phyloP scores from a whole-genome alignment of 148 eudicot genomes.

The Euryodendron excelsum region DNA sequence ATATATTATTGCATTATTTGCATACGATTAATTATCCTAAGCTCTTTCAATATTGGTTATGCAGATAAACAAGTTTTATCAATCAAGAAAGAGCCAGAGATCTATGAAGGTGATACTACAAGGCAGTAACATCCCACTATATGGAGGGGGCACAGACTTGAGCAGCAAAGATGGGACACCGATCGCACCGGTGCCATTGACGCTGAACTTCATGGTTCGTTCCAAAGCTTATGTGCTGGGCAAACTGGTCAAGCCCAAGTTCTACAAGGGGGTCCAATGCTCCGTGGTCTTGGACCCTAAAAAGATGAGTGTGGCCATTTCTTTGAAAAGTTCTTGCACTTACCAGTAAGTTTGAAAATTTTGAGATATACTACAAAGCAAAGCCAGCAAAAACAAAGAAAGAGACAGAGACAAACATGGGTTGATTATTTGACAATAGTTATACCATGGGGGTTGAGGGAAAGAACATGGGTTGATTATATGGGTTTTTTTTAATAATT shows the following conservation, averaged over 20 bases:
- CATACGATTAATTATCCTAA: neutral
- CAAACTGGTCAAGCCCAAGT: constrained; percentile 75
- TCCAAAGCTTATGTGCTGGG: constrained; percentile 82
- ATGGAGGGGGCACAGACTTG: constrained; percentile 61
- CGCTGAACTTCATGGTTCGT: constrained; percentile 51
- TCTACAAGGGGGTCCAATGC: constrained; percentile 51
- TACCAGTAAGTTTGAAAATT: neutral
- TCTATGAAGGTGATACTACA: constrained; percentile 36
- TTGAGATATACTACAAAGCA: neutral
- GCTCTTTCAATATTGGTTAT: neutral
- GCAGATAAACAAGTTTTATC: constrained; percentile 65
- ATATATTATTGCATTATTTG: no score
- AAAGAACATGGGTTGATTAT: constrained; percentile 3
- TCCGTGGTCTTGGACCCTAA: constrained; percentile 53
- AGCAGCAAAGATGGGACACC: constrained; percentile 42
- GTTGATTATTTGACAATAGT: neutral
- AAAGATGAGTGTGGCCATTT: constrained; percentile 50
- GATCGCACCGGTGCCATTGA: constrained; percentile 47
- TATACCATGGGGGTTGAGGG: neutral
- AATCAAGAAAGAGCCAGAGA: constrained; percentile 62
- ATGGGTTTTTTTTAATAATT: neutral
- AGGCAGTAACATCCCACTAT: constrained; percentile 59
- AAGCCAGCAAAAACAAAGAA: neutral
- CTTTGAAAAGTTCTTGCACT: constrained; percentile 57
- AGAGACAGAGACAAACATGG: neutral